Evolutionary conservation across 2,329 filamentous ascomycete genomes (phyloP).

Genomic region (Westerdykella sp.): DNA sequence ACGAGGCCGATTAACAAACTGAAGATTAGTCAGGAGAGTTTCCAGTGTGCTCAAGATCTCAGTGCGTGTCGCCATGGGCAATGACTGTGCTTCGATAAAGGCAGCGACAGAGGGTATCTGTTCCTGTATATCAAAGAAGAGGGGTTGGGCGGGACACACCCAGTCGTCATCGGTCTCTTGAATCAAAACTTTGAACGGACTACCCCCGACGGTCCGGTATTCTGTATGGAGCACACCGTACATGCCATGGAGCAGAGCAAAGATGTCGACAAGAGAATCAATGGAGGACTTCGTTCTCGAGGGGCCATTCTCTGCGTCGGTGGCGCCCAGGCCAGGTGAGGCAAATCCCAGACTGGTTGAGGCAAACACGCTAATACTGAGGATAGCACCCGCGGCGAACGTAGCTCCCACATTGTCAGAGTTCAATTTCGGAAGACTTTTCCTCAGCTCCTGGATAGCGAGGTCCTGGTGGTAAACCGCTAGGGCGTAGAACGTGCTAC

Average conservation of each 20-base stretch:
- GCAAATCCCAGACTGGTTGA: slow-evolving; percentile 22
- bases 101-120: slow-evolving; percentile 15
- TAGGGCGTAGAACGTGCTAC: slow-evolving; percentile 25
- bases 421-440: slow-evolving; percentile 23
- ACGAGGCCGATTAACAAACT: slow-evolving; percentile 16
- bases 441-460: slow-evolving; percentile 28
- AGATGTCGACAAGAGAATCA: slow-evolving; percentile 30
- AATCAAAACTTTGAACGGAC: slow-evolving; percentile 22
- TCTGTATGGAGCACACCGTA: slow-evolving; percentile 22
- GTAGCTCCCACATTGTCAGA: slow-evolving; percentile 26
- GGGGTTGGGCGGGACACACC: slow-evolving; percentile 16
- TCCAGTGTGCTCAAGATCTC: slow-evolving; percentile 13
- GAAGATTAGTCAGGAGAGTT: slow-evolving; percentile 16
- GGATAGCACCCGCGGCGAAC: slow-evolving; percentile 26
- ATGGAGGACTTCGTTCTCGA: slow-evolving; percentile 12
- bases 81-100: slow-evolving; percentile 16
- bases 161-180: slow-evolving; percentile 4
- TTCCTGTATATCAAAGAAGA: slow-evolving; percentile 19
- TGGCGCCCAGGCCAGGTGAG: neutral
- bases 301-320: neutral
- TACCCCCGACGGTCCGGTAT: slow-evolving; percentile 13
- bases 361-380: slow-evolving; percentile 28
- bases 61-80: slow-evolving; percentile 14
- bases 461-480: slow-evolving; percentile 35
- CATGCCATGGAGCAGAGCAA: slow-evolving; percentile 33